phyloP scores from a whole-genome alignment of 2,329 filamentous ascomycete genomes.

The Blumeria graminis region DNA sequence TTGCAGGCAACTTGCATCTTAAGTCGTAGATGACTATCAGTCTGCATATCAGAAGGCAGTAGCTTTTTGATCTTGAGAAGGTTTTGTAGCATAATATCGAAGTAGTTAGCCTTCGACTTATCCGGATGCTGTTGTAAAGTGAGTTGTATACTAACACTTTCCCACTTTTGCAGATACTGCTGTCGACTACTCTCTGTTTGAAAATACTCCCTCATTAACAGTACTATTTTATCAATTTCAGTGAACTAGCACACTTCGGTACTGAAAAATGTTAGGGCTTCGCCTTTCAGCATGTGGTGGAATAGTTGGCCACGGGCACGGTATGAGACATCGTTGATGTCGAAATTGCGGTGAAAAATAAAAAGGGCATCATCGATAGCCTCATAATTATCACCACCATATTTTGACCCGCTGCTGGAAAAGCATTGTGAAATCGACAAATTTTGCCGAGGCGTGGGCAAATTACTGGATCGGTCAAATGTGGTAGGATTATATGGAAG shows the following conservation, averaged over 20 bases:
- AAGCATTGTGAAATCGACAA: too few species aligned
- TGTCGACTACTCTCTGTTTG: neutral
- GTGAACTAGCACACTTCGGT: neutral
- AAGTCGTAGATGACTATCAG: neutral
- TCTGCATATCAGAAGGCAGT: neutral
- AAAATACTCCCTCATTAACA: neutral
- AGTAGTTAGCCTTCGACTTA: neutral
- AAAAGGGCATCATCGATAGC: neutral
- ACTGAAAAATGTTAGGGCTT: neutral
- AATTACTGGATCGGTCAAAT: too few species aligned
- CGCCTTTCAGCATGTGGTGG: neutral
- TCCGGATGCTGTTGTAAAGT: neutral
- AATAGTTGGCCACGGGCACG: neutral
- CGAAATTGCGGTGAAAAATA: neutral
- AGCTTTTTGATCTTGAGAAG: too few species aligned
- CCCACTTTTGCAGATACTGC: neutral
- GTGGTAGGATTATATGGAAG: too few species aligned
- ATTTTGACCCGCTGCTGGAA: neutral
- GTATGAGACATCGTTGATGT: neutral
- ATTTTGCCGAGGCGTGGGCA: too few species aligned
- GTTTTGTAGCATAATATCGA: neutral
- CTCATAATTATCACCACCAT: neutral
- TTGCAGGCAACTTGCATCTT: neutral
- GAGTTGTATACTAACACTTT: neutral
- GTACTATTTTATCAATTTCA: neutral